These are phyloP conservation scores for Citrullus amarus DNA, from an alignment of 306 rosid genomes.

Conservation along the genomic window DNA sequence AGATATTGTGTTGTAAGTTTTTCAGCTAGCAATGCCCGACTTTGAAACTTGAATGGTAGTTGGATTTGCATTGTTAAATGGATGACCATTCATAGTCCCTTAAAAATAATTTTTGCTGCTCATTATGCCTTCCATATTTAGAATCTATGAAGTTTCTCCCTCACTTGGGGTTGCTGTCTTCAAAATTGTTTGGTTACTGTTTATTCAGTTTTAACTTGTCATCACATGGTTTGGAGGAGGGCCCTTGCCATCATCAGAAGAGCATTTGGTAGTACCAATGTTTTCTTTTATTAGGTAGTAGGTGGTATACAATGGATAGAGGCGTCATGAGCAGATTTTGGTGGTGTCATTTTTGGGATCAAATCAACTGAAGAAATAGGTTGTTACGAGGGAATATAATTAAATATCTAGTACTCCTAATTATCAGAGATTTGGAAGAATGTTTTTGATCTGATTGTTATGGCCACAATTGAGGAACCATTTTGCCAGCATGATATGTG, in stretches of 20 bases:
- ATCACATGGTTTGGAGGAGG: neutral
- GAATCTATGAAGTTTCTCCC: neutral
- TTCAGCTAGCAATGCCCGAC: constrained; percentile 80
- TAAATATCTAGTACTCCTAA: neutral
- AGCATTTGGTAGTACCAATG: neutral
- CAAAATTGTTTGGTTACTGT: neutral
- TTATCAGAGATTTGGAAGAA: constrained; percentile 1
- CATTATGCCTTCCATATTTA: neutral
- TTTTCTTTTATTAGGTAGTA: neutral
- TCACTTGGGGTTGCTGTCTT: neutral
- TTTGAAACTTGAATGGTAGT: constrained; percentile 39
- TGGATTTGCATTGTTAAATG: constrained; percentile 10
- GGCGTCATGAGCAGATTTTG: neutral
- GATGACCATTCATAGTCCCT: neutral
- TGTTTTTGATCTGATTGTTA: neutral
- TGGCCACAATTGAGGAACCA: neutral
- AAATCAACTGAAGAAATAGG: neutral
- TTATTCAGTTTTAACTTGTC: neutral
- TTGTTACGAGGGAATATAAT: neutral
- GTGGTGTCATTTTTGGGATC: neutral
- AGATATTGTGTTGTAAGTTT: constrained; percentile 58
- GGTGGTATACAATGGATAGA: neutral
- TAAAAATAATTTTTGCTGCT: neutral
- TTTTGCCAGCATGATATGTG: neutral
- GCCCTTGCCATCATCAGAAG: neutral